Base-by-base conservation (phyloP, 345 rosid genomes). In the Atalantia buxifolia region DNA sequence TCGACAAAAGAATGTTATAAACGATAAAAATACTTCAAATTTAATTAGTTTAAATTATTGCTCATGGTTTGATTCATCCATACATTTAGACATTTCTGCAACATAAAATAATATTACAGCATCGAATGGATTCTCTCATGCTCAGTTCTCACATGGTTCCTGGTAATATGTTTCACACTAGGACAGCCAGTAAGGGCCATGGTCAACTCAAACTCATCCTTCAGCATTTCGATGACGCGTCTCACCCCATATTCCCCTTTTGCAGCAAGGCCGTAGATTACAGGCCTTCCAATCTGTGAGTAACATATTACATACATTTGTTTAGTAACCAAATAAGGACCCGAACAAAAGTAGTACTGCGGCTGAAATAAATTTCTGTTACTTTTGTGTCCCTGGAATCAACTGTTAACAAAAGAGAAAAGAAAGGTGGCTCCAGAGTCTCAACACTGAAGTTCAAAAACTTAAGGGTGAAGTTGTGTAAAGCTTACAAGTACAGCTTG, bases 271-370 rank as follows among this genome's bases (percentile, higher is more conserved):
- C 97, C 97, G 74, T 74, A 92, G 0, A 90, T 57, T 2, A 90
- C 86, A 3, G 99, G 99, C 84, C 99, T 92, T 70, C 98, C 99
- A 61, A 95, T 81, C 97, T 95, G 94, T n/a, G 84, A 86, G 38
- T 1, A 18, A 55, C 33, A 59, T 24, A n/a, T 59, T 10, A 53
- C 61, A 57, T 16, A 40, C 22, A 19, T 18, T 16, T 53, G 57
- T 53, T 53, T 53, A 53, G 21, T 53, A 45, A 45, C 16, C 50
- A 13, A 12, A 45, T 45, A 45, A 45, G 16, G 5, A 4, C 50
- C 50, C 1, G 5, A 45, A 45, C 18, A 45, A 45, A 45, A 45
- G 50, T 45, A 45, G 1, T 13, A 3, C 14, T 13, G 18, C 5
- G 3, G 50, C 50, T 45, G 18, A 45, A 45, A 45, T 12, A 45